Evolutionary conservation across 2,329 filamentous ascomycete genomes (phyloP).

Genomic region (Penicillium crustosum): DNA sequence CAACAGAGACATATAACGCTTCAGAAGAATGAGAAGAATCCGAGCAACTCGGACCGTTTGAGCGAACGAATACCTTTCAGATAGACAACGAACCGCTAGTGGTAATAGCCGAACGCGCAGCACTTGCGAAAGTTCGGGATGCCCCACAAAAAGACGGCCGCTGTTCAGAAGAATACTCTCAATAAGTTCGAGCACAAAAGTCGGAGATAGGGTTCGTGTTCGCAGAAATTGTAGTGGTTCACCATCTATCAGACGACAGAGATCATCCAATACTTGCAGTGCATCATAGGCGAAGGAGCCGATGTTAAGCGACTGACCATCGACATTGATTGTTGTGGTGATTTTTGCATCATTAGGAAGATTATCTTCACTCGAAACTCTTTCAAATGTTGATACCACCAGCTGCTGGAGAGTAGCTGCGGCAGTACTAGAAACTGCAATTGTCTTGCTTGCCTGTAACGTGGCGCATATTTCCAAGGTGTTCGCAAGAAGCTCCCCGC

Average conservation of each 20-base stretch:
- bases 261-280: conserved; percentile 81
- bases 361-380: conserved; percentile 76
- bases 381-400: conserved; percentile 89
- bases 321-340: conserved; percentile 66
- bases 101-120: conserved; percentile 78
- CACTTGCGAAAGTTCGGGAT: conserved; percentile 78
- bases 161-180: conserved; percentile 88
- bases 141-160: conserved; percentile 71
- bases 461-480: conserved; percentile 89
- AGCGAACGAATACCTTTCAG: conserved; percentile 75
- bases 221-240: conserved; percentile 79
- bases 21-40: conserved; percentile 78
- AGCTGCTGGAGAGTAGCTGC: conserved; percentile 95
- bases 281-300: conserved; percentile 80
- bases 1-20: conserved; percentile 72
- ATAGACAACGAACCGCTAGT: conserved; percentile 73
- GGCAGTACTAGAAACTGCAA: conserved; percentile 91
- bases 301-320: conserved; percentile 65
- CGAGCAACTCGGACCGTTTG: conserved; percentile 78
- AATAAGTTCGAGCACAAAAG: conserved; percentile 86
- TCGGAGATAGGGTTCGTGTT: conserved; percentile 73
- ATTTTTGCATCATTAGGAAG: conserved; percentile 51
- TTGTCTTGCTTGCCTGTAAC: conserved; percentile 86
- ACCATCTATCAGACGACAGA: conserved; percentile 83
- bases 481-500: conserved; percentile 76